Percentiles rank a stretch among this genome's conserved stretches.
Conservation (phyloP, 1,284 basidiomycete species). For the Spongispora temasekensis region DNA sequence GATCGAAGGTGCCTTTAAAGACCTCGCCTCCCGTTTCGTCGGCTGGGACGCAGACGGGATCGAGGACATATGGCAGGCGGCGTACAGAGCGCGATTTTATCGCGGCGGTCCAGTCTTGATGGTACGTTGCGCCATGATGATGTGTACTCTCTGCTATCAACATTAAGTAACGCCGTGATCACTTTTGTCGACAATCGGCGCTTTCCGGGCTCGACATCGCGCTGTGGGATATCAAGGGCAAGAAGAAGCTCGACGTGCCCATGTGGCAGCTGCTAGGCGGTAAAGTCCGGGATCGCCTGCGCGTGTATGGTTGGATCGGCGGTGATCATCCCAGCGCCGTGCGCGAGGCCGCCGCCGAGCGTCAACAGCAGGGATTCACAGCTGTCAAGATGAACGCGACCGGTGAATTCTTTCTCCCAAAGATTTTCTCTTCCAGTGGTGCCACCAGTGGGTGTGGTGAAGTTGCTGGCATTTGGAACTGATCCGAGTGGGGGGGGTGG, state of each 20-base stretch:
- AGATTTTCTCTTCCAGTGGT: too few relatives aligned
- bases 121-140: constrained; percentile 28
- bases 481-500: too few relatives aligned
- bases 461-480: too few relatives aligned
- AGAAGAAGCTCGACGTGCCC: constrained; percentile 71
- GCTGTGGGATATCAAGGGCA: constrained; percentile 77
- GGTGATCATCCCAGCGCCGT: constrained; percentile 72
- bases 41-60: constrained; percentile 71
- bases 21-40: constrained; percentile 63
- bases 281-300: constrained; percentile 60
- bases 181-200: constrained; percentile 39
- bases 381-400: constrained; percentile 81
- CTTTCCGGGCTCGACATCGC: constrained; percentile 58
- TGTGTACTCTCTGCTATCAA: too few relatives aligned
- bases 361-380: constrained; percentile 73
- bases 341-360: constrained; percentile 55
- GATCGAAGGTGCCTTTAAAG: constrained; percentile 68
- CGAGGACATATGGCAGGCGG: constrained; percentile 71
- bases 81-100: constrained; percentile 70
- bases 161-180: too few relatives aligned
- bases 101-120: constrained; percentile 74
- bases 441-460: too few relatives aligned
- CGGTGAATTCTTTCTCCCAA: constrained; percentile 30
- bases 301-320: constrained; percentile 72
- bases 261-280: constrained; percentile 77